Evolutionary conservation across 345 rosid genomes (phyloP).

Genomic region (Lepidium aucheri): DNA sequence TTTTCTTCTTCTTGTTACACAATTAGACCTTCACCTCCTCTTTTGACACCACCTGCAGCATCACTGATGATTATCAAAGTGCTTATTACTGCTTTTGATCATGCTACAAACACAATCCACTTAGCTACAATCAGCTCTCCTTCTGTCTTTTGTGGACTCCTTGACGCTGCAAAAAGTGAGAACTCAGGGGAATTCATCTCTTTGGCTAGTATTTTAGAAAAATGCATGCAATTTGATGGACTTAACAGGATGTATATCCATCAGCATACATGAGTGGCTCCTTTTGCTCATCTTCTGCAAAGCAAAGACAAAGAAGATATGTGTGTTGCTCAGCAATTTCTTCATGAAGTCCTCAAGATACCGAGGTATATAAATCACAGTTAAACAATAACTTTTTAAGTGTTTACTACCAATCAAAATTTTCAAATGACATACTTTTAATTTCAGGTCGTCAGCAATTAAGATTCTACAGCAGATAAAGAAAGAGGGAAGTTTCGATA

Average conservation of each 20-base stretch:
- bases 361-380: conserved; percentile 48
- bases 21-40: conserved; percentile 29
- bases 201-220: conserved; percentile 61
- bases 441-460: conserved; percentile 59
- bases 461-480: conserved; percentile 50
- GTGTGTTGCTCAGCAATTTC: conserved; percentile 53
- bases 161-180: conserved; percentile 47
- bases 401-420: background rate
- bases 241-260: conserved; percentile 54
- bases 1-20: conserved; percentile 29
- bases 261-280: conserved; percentile 47
- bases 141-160: conserved; percentile 46
- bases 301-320: conserved; percentile 46
- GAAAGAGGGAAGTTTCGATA: conserved; percentile 45
- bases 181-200: conserved; percentile 49
- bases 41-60: conserved; percentile 71
- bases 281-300: conserved; percentile 49
- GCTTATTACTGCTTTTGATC: conserved; percentile 72
- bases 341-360: conserved; percentile 64
- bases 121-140: conserved; percentile 75
- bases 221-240: conserved; percentile 88
- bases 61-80: conserved; percentile 87
- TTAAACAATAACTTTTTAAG: background rate
- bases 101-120: conserved; percentile 56
- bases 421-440: background rate